Base-by-base conservation (phyloP, 208 protist species). In the Porcisia hertigi region DNA sequence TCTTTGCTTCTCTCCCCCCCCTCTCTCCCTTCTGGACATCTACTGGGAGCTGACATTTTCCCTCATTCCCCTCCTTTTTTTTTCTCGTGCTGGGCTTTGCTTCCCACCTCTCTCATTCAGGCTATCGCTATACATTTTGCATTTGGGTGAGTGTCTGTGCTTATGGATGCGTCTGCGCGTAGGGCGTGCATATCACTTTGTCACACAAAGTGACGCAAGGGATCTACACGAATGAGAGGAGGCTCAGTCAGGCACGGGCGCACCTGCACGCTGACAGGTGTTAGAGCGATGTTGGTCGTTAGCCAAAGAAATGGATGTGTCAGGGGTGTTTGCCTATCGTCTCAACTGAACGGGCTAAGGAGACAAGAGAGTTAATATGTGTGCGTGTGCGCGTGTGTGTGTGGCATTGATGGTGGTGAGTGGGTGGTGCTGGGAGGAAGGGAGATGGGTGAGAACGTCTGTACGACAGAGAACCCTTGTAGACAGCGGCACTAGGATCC, bases 181-280 rank as follows among this genome's bases (percentile, higher is more conserved):
- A 6, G 47, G 8, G n/a, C 18, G 30, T 36, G 36, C 12, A 3
- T 49, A 3, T 34, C 20, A 14, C 9, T 12, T 8, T 49, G 62
- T 36, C 11, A 41, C 20, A 20, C 47, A 52, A 16, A 67, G 41
- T 12, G 62, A 49, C 39, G 3, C 20, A 49, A 9, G 55, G 30
- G 39, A 49, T 49, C 39, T 34, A 20, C 6, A 6, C 20, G 41
- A 52, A 30, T 52, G 47, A 49, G 39, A 36, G 2, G 23, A 49
- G 16, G 23, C 20, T 8, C 59, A 55, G 54, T 3, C 55, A n/a
- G 54, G 77, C 65, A 77, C 49, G 18, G 20, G 69, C 45, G 69
- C 69, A 62, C 39, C 36, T 8, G 1, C 71, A 62, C 2, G 36
- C 36, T 11, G 4, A 23, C 5, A 47, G 47, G 30, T n/a, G 4